Base-by-base conservation (phyloP, 2,329 filamentous ascomycete species). In the Cadophora luteo-olivacea region DNA sequence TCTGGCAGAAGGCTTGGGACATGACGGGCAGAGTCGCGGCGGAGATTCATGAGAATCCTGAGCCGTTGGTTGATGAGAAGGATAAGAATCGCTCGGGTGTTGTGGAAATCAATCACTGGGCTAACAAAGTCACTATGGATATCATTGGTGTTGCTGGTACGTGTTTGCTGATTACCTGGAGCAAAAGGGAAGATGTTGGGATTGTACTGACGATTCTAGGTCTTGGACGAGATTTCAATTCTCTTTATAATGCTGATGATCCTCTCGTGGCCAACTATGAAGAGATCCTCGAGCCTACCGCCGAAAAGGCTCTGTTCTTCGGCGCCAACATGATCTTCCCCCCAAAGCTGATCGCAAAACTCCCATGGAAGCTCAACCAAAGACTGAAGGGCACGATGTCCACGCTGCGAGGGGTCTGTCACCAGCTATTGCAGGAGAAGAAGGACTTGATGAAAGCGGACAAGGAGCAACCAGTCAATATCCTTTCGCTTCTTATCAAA, bases 1-100 rank as follows among this genome's bases (percentile, higher is more conserved):
- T 97, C 78, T 97, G 93, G 93, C 75, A 80, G 11, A 97, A 97
- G 80, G 86, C 89, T 0, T 79, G 84, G 4, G 89, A 94, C 75
- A 86, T 91, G 73, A 87, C 89, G 5, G 80, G 86, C 25, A 84
- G 85, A 60, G 88, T 97, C 75, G 84, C 82, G 0, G 78, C 80
- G 8, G 80, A 84, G 25, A 77, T 87, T 11, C 62, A 80, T 73
- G 77, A 79, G 72, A 77, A 84, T 9, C 76, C 69, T 72, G 79
- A 72, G 33, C 70, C 55, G 22, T 75, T 80, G 2, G 74, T 72
- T 72, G 65, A 70, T 19, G 79, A 76, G 73, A 71, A 70, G 45
- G 58, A 41, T 55, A 64, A 48, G 61, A 12, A 72, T 67, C 54
- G 78, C 73, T 71, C 79, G 2, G 80, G 79, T 12, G 80, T 85